Conservation (phyloP, 2,329 filamentous ascomycete species). For the Xylaria arbuscula region DNA sequence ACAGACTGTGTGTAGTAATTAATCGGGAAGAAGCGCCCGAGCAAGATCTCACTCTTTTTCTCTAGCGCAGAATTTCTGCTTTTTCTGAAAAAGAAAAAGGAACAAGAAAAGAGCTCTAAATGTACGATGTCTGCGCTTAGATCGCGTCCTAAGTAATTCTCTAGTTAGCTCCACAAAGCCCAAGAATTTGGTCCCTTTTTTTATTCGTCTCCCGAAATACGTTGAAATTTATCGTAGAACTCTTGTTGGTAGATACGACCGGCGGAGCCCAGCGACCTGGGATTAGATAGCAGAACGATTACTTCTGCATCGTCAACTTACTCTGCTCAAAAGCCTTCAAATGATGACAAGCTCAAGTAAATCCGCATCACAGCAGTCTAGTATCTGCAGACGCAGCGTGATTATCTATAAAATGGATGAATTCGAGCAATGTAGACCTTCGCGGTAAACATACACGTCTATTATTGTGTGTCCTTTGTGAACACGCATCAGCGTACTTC, state of each 20-base stretch:
- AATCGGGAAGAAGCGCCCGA: constrained; percentile 66
- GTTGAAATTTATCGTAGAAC: constrained; percentile 65
- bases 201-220: constrained; percentile 67
- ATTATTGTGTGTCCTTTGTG: not conserved
- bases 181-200: no score
- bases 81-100: constrained; percentile 54
- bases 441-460: not conserved
- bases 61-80: constrained; percentile 58
- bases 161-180: constrained; percentile 57
- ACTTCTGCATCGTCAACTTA: constrained; percentile 45
- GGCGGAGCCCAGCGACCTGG: constrained; percentile 68
- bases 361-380: not conserved
- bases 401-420: not conserved
- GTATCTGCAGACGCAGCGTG: constrained; percentile 44
- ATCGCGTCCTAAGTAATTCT: constrained; percentile 62
- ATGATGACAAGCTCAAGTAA: constrained; percentile 46
- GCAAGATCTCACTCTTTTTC: constrained; percentile 62
- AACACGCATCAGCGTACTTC: no score
- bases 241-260: constrained; percentile 67
- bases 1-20: constrained; percentile 64
- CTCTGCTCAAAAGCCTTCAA: constrained; percentile 53
- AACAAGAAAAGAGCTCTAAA: constrained; percentile 61
- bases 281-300: constrained; percentile 65
- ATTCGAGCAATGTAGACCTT: not conserved
- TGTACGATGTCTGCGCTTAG: constrained; percentile 67